phyloP scores from a whole-genome alignment of 2,329 filamentous ascomycete genomes.

The Arthroderma uncinatum region DNA sequence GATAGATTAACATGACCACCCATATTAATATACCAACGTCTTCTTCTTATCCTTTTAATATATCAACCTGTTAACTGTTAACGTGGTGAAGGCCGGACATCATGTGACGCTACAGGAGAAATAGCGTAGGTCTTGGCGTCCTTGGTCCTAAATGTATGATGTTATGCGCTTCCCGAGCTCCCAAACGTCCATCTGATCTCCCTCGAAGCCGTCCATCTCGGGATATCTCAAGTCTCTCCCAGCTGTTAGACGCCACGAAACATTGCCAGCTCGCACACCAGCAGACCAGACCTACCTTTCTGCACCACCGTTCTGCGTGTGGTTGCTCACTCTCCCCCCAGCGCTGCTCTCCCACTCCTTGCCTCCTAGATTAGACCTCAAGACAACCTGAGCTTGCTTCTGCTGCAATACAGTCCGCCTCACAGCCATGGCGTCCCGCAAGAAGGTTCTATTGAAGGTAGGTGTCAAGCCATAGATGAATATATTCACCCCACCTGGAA shows the following conservation, averaged over 20 bases:
- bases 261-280: neutral
- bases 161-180: constrained; percentile 3
- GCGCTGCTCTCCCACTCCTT: neutral
- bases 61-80: neutral
- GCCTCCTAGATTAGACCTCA: neutral
- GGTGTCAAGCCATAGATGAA: constrained; percentile 10
- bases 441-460: constrained; percentile 89
- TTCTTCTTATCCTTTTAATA: neutral
- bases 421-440: constrained; percentile 58
- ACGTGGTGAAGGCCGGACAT: neutral
- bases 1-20: too few species aligned
- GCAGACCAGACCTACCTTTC: neutral
- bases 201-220: neutral
- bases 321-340: neutral
- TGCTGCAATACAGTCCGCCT: neutral
- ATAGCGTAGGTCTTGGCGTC: neutral
- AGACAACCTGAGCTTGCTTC: neutral
- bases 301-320: neutral
- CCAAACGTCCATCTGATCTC: neutral
- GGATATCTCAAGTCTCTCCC: neutral
- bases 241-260: neutral
- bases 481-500: neutral
- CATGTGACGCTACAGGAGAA: neutral
- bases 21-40: too few species aligned
- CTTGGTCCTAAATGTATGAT: neutral